Evolutionary conservation across 305 asterid species (phyloP), one percentile per base, ranked within the genome.

Genomic region (Fraxinus ornus): DNA sequence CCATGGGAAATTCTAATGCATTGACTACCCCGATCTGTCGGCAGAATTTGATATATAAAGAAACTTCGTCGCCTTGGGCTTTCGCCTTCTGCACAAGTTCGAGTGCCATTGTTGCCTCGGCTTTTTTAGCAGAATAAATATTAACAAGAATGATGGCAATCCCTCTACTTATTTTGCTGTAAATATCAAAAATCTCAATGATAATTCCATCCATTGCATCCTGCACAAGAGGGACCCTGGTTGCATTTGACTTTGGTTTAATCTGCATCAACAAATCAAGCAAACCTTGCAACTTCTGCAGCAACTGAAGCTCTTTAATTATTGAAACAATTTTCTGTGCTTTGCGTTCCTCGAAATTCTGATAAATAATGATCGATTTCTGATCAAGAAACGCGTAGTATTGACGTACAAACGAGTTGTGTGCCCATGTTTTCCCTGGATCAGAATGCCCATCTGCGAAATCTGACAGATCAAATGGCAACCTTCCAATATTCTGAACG

Each of bases 401-500:
- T 26, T 94, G 86, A 10, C 92, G 90, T 33, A 96, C 83, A 32
- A 96, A 89, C 10, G 88, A 86, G 73, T 91, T 80, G 44, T 83
- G 87, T 0, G 92, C 89, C 91, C 97, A 91, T 13, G 88, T 79
- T 15, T 80, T 82, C 0, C 79, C 81, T 0, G 79, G 84, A 0
- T 79, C 82, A 70, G 83, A 62, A 80, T 89, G 89, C 0, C 88
- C 89, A 60, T 91, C 95, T 5, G 37, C 79, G 86, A 96, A 93
- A 79, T 78, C 70, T 1, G 98, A 94, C 2, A 96, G 90, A 80
- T 96, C 97, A 73, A 93, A 93, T 2, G 97, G 97, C 33, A 96
- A 83, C 28, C 95, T 83, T 0, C 99, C 98, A 77, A 94, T 91
- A 22, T 37, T 80, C 22, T 68, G 81, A 12, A 88, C 88, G 80